phyloP scores from a whole-genome alignment of 371 early-diverging fungal genomes.

The Mortierella sp. region DNA sequence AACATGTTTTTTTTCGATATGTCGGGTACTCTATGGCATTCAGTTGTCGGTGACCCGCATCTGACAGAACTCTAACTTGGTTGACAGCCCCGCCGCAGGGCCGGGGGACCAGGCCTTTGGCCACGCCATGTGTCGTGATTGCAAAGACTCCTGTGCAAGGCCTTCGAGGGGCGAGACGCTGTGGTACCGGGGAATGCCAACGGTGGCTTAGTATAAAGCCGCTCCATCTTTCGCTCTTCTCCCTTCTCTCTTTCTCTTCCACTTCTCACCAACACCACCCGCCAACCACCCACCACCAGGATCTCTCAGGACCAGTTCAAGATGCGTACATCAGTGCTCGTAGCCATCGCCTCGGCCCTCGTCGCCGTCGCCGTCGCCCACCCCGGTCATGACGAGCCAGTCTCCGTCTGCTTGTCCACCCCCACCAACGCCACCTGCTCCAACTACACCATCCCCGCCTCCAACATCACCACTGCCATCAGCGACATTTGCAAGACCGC shows the following conservation, averaged over 20 bases:
- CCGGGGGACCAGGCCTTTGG: too few species aligned
- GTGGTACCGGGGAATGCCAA: too few species aligned
- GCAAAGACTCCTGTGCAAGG: too few species aligned
- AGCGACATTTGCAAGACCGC: constrained; percentile 37
- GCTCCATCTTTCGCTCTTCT: neutral
- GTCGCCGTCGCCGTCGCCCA: constrained; percentile 34
- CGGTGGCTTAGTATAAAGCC: constrained; percentile 1
- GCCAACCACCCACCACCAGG: neutral
- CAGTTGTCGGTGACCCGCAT: constrained; percentile 1
- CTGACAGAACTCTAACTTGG: too few species aligned
- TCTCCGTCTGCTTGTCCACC: constrained; percentile 44
- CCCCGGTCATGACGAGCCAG: constrained; percentile 36
- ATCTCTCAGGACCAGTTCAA: neutral
- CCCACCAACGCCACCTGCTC: constrained; percentile 47
- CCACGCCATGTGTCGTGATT: too few species aligned
- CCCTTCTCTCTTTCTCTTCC: neutral
- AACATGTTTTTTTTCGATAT: constrained; percentile 37
- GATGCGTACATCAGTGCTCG: constrained; percentile 41
- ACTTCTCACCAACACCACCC: constrained; percentile 1
- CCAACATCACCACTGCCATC: constrained; percentile 31
- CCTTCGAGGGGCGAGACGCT: too few species aligned
- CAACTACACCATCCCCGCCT: constrained; percentile 25
- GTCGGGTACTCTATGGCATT: constrained; percentile 18
- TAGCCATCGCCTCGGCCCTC: constrained; percentile 33
- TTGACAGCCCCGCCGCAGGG: too few species aligned